Conservation (phyloP, 2,329 filamentous ascomycete species). For the Anthostomella pinea region DNA sequence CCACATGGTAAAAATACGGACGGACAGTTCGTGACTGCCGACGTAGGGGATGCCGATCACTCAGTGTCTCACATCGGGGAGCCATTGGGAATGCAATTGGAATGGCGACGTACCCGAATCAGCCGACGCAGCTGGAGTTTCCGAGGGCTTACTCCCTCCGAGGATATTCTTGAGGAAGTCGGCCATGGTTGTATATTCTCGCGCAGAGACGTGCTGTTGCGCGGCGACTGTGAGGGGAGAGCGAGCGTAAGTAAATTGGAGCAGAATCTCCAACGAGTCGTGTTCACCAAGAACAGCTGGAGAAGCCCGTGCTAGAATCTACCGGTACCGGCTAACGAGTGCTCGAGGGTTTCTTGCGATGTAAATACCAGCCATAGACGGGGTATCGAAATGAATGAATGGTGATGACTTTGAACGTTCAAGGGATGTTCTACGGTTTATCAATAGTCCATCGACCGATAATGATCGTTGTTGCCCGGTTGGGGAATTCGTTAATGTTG, state of each 20-base stretch:
- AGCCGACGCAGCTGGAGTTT: constrained; percentile 46
- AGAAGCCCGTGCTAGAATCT: too few relatives aligned
- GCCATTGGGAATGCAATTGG: constrained; percentile 3
- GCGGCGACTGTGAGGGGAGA: constrained; percentile 15
- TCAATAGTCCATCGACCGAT: too few relatives aligned
- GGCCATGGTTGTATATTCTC: constrained; percentile 44
- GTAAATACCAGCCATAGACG: too few relatives aligned
- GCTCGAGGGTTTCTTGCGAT: too few relatives aligned
- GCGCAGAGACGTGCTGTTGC: constrained; percentile 17
- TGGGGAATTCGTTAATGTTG: too few relatives aligned
- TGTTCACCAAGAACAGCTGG: constrained; percentile 6
- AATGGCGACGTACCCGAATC: constrained; percentile 59
- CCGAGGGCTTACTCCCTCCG: constrained; percentile 61
- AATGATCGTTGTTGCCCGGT: too few relatives aligned
- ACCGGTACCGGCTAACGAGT: too few relatives aligned
- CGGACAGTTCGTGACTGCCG: constrained; percentile 23
- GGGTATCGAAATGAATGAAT: too few relatives aligned
- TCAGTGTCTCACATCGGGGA: constrained; percentile 1
- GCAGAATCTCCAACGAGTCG: constrained; percentile 9
- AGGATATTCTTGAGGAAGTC: constrained; percentile 66
- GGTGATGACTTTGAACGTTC: too few relatives aligned
- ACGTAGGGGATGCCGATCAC: neutral
- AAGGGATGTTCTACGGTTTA: too few relatives aligned
- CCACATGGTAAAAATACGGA: too few relatives aligned
- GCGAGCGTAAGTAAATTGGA: constrained; percentile 8